These are phyloP conservation scores for Pleurotus giganteus DNA, from an alignment of 768 basidiomycete species.

Conservation along the genomic window DNA sequence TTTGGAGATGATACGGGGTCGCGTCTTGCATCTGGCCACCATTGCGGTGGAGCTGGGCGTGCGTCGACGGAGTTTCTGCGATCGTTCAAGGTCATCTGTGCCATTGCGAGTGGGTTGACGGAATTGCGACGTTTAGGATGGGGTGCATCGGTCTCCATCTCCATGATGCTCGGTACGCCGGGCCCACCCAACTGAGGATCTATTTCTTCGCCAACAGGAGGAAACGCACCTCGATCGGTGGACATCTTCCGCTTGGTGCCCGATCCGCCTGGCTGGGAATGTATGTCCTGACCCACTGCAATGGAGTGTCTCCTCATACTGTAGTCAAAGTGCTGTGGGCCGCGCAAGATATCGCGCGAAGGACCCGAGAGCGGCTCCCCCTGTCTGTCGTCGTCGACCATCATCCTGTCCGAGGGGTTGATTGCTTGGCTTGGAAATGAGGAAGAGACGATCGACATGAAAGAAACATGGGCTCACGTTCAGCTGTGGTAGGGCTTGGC, in stretches of 20 bases:
- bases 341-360: conserved; percentile 26
- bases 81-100: conserved; percentile 73
- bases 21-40: conserved; percentile 68
- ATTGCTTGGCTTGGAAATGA: conserved; percentile 23
- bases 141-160: conserved; percentile 57
- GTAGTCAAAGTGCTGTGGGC: conserved; percentile 59
- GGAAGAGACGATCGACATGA: conserved; percentile 16
- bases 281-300: conserved; percentile 52
- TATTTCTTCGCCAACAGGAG: conserved; percentile 58
- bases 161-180: conserved; percentile 59
- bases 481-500: conserved; percentile 8
- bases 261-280: conserved; percentile 36
- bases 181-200: conserved; percentile 69
- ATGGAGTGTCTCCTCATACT: conserved; percentile 73
- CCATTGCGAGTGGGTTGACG: conserved; percentile 74
- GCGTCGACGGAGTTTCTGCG: conserved; percentile 77
- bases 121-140: conserved; percentile 84
- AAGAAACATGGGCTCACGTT: conserved; percentile 8
- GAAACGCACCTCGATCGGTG: conserved; percentile 51
- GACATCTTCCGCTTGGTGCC: conserved; percentile 87
- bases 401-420: conserved; percentile 7
- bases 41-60: conserved; percentile 43
- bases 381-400: conserved; percentile 30
- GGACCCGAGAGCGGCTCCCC: conserved; percentile 24
- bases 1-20: conserved; percentile 62